Conservation (phyloP, 345 rosid species). For the Rhizophora mangle region DNA sequence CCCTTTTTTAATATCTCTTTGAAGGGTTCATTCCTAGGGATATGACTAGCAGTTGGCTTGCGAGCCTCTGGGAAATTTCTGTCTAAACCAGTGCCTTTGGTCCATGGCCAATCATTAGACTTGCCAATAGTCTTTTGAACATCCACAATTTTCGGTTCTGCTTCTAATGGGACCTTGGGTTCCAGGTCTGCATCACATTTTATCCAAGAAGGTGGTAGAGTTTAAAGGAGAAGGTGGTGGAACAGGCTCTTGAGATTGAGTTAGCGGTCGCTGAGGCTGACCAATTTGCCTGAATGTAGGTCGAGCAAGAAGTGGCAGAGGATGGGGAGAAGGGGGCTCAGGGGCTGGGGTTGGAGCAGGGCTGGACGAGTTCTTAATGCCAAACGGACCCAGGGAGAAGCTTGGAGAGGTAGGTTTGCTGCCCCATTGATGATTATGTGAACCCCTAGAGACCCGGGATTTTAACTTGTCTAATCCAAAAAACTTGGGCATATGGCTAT, state of each 20-base stretch:
- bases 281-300: conserved; percentile 34
- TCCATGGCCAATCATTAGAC: too few relatives aligned
- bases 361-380: conserved; percentile 39
- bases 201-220: too few relatives aligned
- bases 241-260: too few relatives aligned
- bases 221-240: too few relatives aligned
- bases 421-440: conserved; percentile 30
- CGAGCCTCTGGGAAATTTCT: too few relatives aligned
- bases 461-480: not conserved
- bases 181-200: too few relatives aligned
- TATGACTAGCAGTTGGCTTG: conserved; percentile 5
- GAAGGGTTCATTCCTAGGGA: conserved; percentile 15
- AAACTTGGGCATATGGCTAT: conserved; percentile 7
- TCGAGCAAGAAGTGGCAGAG: conserved; percentile 26
- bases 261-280: too few relatives aligned
- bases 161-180: too few relatives aligned
- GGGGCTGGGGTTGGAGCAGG: conserved; percentile 31
- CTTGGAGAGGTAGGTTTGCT: conserved; percentile 29
- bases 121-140: too few relatives aligned
- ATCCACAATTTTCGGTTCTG: too few relatives aligned
- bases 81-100: too few relatives aligned
- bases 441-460: too few relatives aligned
- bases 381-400: conserved; percentile 60
- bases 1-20: conserved; percentile 19
- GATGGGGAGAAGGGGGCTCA: conserved; percentile 31